Evolutionary conservation across 2,329 filamentous ascomycete species (phyloP).

Genomic region (Pseudogymnoascus sp.): DNA sequence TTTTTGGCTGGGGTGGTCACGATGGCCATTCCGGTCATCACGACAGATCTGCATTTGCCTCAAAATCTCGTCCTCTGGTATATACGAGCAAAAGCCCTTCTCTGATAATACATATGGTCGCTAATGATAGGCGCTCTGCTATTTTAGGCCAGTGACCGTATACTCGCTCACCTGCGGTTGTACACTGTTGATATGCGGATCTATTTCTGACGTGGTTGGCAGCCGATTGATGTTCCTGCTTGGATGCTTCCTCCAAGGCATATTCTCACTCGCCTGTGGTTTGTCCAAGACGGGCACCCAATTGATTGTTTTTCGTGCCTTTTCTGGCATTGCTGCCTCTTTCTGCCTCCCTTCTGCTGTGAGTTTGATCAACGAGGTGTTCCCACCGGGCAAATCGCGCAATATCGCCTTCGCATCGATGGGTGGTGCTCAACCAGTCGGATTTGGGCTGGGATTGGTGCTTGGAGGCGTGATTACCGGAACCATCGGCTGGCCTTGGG

Average conservation of each 20-base stretch:
- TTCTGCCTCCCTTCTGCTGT: not conserved
- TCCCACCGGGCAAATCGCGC: not conserved
- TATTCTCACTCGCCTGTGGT: not conserved
- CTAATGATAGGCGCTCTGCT: not conserved
- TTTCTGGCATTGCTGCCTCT: not conserved
- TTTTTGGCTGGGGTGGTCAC: constrained; percentile 18
- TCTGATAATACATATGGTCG: not conserved
- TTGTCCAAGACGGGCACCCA: not conserved
- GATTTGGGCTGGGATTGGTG: not conserved
- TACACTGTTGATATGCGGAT: not conserved
- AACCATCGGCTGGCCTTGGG: not conserved
- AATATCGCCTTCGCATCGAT: not conserved
- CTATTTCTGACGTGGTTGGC: not conserved
- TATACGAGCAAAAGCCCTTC: not conserved
- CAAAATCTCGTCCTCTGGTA: not conserved
- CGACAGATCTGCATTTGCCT: constrained; percentile 25
- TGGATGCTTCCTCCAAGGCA: not conserved
- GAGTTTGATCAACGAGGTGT: not conserved
- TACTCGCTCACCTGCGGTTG: not conserved
- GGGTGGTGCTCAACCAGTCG: not conserved
- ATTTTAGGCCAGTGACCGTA: not conserved
- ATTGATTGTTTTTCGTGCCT: not conserved
- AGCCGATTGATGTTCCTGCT: not conserved
- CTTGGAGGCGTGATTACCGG: not conserved
- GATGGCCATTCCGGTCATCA: constrained; percentile 32